Evolutionary conservation across 2,329 filamentous ascomycete species (phyloP), one percentile per base, ranked within the genome.

Genomic region (Amylocarpus encephaloides): DNA sequence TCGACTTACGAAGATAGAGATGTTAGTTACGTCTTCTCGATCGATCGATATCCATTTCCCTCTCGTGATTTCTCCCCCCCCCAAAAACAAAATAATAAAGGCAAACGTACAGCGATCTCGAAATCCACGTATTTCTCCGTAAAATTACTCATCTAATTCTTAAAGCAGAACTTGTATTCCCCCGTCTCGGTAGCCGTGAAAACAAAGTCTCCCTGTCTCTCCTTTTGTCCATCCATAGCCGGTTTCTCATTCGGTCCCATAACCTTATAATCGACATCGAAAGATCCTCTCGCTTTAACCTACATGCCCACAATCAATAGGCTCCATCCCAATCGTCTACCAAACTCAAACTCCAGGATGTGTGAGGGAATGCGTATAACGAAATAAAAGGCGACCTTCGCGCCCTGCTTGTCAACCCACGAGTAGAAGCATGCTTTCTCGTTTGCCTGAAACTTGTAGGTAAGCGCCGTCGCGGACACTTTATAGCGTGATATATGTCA

Each of bases 331-430:
- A 5, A 15, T 36, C 6, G 2, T 30, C 19, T 29, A 1, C 19
- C 16, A n/a, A 11, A 34, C n/a, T n/a, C n/a, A n/a, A n/a, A n/a
- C n/a, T n/a, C n/a, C n/a, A n/a, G n/a, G n/a, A n/a, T n/a, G n/a
- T n/a, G 1, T 6, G 1, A n/a, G 11, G 11, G 1, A 2, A 16
- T 35, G 73, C 85, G 59, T 74, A 98, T 93, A 53, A 93, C 94
- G 72, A 98, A 98, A 75, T 98, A 98, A 68, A 98, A 98, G 44
- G 93, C 91, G 60, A 98, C 77, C 80, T 98, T 98, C 64, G 87
- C 82, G 62, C 85, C 85, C 67, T 80, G 78, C 67, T 86, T 80
- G 58, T 90, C 82, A 49, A 92, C 85, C 59, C 81, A 75, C 50
- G 88, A 80, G 69, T 87, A 96, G 80, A 98, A 98, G 76, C 93